Conservation (phyloP, 176 grass and related monocot genomes). For the Cenchrus fungigraminus region DNA sequence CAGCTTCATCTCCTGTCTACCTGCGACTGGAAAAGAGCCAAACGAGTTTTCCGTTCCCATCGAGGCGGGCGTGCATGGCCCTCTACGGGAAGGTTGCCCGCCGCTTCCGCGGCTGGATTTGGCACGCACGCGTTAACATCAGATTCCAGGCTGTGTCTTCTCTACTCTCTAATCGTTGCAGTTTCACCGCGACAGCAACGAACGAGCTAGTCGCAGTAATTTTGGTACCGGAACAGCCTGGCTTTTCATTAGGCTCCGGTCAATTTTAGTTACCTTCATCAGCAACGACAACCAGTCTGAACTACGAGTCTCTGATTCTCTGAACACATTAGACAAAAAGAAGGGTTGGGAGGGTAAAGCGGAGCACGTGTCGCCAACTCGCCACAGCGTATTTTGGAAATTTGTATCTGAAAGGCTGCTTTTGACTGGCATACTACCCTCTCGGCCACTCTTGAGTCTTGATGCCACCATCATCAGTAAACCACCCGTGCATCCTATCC, state of each 20-base stretch:
- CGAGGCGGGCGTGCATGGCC: conserved; percentile 18
- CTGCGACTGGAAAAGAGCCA: not conserved
- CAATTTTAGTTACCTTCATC: no score
- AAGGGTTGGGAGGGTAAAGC: no score
- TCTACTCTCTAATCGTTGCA: not conserved
- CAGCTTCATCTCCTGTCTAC: not conserved
- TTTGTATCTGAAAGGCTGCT: not conserved
- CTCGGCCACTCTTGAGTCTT: no score
- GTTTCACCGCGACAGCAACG: not conserved
- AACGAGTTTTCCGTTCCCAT: conserved; percentile 23
- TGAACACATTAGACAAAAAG: no score
- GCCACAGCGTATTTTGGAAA: not conserved
- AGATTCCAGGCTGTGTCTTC: not conserved
- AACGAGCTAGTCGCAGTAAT: not conserved
- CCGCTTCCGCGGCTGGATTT: not conserved
- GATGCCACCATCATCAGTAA: not conserved
- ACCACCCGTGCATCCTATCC: not conserved
- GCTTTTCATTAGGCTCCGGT: not conserved
- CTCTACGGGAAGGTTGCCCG: not conserved
- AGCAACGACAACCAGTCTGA: no score
- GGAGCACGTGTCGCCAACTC: no score
- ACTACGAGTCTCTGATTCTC: no score
- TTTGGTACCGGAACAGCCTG: not conserved
- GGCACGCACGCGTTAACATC: not conserved
- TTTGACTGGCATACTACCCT: not conserved